Conservation (phyloP, 805 yeast species). For the Wickerhamiella lipophila region DNA sequence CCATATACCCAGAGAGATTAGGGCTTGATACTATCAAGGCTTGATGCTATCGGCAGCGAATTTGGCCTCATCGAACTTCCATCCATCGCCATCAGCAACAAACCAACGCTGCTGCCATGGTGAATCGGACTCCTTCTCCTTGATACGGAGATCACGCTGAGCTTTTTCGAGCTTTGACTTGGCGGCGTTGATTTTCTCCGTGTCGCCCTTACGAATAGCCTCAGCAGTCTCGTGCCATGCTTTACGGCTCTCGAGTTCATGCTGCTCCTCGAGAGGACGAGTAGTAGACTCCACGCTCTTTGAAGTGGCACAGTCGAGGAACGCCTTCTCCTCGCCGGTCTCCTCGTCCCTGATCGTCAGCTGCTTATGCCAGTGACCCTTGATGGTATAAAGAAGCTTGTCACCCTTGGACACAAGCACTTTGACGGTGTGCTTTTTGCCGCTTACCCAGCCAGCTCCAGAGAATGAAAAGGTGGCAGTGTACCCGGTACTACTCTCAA, state of each 20-base stretch:
- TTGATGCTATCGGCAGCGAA: slow-evolving; percentile 18
- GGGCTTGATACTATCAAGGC: not conserved
- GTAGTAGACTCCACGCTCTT: slow-evolving; percentile 45
- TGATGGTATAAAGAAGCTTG: slow-evolving; percentile 61
- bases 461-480: slow-evolving; percentile 60
- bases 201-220: slow-evolving; percentile 67
- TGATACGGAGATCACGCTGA: slow-evolving; percentile 70
- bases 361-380: slow-evolving; percentile 78
- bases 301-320: slow-evolving; percentile 26
- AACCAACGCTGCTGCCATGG: slow-evolving; percentile 82
- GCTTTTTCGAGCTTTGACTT: slow-evolving; percentile 70
- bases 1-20: no score
- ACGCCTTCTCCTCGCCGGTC: slow-evolving; percentile 27
- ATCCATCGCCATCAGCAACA: slow-evolving; percentile 26
- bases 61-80: slow-evolving; percentile 23
- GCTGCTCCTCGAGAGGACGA: slow-evolving; percentile 72
- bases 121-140: slow-evolving; percentile 51
- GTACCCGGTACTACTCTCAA: slow-evolving; percentile 73
- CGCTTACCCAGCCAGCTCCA: slow-evolving; percentile 91
- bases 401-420: slow-evolving; percentile 57
- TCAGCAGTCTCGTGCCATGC: slow-evolving; percentile 88
- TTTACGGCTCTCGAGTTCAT: slow-evolving; percentile 66
- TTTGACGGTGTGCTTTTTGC: slow-evolving; percentile 86
- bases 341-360: slow-evolving; percentile 42
- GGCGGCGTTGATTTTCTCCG: slow-evolving; percentile 57